These are phyloP conservation scores for Dothideomycetes sp. DNA, from an alignment of 2,329 filamentous ascomycete species.

Conservation along the genomic window DNA sequence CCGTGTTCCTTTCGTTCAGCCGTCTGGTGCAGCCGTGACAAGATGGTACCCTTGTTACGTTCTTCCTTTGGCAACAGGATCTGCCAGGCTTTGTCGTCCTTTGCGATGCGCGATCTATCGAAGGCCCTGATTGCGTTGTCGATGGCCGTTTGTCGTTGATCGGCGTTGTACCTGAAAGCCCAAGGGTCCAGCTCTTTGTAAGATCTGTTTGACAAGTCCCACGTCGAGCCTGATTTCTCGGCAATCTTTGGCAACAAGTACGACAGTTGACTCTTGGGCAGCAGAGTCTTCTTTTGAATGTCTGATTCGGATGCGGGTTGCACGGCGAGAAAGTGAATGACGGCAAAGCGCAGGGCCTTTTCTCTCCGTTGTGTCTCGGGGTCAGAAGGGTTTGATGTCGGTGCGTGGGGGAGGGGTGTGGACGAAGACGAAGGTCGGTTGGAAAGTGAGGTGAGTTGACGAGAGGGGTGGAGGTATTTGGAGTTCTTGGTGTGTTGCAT, in stretches of 20 bases:
- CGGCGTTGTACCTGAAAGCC: slow-evolving; percentile 48
- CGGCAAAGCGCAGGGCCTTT: slow-evolving; percentile 35
- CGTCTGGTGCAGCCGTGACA: slow-evolving; percentile 50
- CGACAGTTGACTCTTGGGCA: slow-evolving; percentile 40
- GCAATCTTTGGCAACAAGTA: slow-evolving; percentile 43
- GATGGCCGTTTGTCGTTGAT: slow-evolving; percentile 50
- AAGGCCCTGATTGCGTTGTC: slow-evolving; percentile 55
- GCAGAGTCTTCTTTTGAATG: slow-evolving; percentile 38
- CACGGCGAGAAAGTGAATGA: slow-evolving; percentile 48
- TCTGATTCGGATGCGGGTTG: slow-evolving; percentile 39
- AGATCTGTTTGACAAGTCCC: slow-evolving; percentile 47
- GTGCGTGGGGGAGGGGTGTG: slow-evolving; percentile 21
- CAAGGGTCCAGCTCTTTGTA: slow-evolving; percentile 55
- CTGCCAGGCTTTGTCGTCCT: slow-evolving; percentile 55
- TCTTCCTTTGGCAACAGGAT: slow-evolving; percentile 51
- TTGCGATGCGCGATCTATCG: slow-evolving; percentile 51
- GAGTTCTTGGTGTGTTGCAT: slow-evolving; percentile 26
- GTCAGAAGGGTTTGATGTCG: slow-evolving; percentile 33
- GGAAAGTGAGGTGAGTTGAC: slow-evolving; percentile 24
- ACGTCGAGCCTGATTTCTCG: slow-evolving; percentile 41
- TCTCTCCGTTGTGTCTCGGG: slow-evolving; percentile 22
- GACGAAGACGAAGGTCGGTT: slow-evolving; percentile 32
- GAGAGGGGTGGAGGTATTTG: slow-evolving; percentile 14
- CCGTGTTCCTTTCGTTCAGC: slow-evolving; percentile 17
- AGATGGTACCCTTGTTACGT: slow-evolving; percentile 51